Base-by-base conservation (phyloP, 306 rosid species). In the Lathyrus aphaca region DNA sequence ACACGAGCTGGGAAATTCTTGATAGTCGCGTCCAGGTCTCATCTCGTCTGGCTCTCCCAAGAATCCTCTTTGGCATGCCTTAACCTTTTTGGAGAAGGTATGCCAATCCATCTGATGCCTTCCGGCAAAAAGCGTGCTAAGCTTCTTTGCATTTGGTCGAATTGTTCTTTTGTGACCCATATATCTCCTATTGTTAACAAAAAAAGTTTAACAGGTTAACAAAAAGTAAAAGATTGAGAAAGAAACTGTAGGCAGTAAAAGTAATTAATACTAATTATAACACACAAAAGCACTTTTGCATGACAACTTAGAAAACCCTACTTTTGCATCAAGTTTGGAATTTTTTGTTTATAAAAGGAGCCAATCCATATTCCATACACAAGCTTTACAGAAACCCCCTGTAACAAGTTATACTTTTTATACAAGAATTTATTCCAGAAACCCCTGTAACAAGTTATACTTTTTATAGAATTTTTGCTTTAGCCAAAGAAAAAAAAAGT, bases 121-220 rank as follows among this genome's bases (percentile, higher is more conserved):
- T 50, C 79, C 88, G 83, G 68, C 75, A 27, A 91, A 79, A 64
- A 95, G 74, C 60, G 91, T 81, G 80, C 96, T 91, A 44, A 95
- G 91, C 86, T 83, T 95, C 87, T 95, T 95, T 23, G 99, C 88
- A 81, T 95, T 95, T 14, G 99, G 99, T 77, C 96, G 87, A 45
- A 95, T 89, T 64, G 97, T 95, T 86, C 99, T 86, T 81, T 83
- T 91, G 83, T 95, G 99, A 73, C 97, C 95, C 94, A 89, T 89
- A 54, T 91, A 95, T 82, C 99, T 91, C 97, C 99, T 94, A 56
- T 60, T 39, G 64, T 44, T 16, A 50, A 79, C 59, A 62, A 51
- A 73, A 15, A 32, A 66, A 66, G 44, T 49, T 66, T n/a, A 51
- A 15, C 49, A 49, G 8, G 23, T 66, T 53, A 59, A 14, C 8